These are phyloP conservation scores for Thyridium curvatum DNA, from an alignment of 2,329 filamentous ascomycete genomes.

Conservation along the genomic window DNA sequence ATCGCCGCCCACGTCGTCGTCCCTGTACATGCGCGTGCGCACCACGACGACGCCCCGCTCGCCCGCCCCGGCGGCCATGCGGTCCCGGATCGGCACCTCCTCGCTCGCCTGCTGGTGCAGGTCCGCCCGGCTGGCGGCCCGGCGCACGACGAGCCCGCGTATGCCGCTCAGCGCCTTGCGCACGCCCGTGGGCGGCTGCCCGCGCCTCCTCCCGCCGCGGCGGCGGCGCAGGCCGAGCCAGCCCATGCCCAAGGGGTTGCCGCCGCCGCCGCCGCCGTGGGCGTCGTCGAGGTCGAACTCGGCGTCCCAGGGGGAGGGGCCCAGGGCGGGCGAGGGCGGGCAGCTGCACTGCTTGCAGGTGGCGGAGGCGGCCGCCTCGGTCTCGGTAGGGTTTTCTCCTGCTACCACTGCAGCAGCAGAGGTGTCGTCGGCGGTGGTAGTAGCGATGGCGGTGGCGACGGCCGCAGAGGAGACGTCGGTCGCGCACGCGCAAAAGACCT, in stretches of 20 bases:
- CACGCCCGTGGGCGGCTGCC: not conserved
- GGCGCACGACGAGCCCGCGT: constrained; percentile 3
- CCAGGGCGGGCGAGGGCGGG: constrained; percentile 5
- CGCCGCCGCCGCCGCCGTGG: constrained; percentile 1
- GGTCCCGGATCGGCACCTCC: no score
- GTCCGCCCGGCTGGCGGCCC: no score
- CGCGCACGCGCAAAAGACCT: constrained; percentile 22
- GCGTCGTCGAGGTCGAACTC: not conserved
- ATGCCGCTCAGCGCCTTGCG: constrained; percentile 5
- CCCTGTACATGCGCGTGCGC: constrained; percentile 1
- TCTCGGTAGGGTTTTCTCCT: no score
- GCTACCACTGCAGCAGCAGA: no score
- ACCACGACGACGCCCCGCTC: not conserved
- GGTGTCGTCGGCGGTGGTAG: not conserved
- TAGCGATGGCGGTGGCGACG: not conserved
- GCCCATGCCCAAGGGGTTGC: not conserved
- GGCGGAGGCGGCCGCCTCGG: no score
- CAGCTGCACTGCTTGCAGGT: constrained; percentile 12
- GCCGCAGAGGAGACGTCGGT: not conserved
- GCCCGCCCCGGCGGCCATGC: no score
- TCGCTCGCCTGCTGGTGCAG: no score
- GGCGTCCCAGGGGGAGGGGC: not conserved
- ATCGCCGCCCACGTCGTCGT: constrained; percentile 3
- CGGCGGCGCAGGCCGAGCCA: no score
- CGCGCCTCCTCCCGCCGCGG: not conserved